Conservation (phyloP, 257 asterid species). For the Petunia axillaris region DNA sequence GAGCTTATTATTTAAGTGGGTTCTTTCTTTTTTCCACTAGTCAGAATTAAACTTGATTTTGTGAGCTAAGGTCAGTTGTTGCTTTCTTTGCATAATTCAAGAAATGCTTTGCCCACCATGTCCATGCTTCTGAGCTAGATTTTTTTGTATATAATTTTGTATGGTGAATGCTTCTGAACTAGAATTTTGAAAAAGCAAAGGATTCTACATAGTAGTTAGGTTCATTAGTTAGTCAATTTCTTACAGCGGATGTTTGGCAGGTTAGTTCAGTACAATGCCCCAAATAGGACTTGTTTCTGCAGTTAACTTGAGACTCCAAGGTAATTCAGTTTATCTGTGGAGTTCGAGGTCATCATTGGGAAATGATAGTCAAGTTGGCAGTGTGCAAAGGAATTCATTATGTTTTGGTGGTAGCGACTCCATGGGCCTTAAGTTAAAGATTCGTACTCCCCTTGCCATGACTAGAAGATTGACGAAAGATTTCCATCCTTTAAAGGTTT, state of each 20-base stretch:
- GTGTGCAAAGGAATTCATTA: conserved; percentile 43
- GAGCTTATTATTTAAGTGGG: neutral
- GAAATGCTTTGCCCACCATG: too few relatives aligned
- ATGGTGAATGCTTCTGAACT: neutral
- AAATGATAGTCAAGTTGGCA: conserved; percentile 34
- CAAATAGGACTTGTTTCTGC: conserved; percentile 83
- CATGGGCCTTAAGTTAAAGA: conserved; percentile 58
- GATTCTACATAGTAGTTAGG: neutral
- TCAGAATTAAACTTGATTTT: neutral
- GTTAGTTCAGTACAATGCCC: conserved; percentile 49
- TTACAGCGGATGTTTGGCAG: neutral
- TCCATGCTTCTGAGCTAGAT: neutral
- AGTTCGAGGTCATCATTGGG: conserved; percentile 42
- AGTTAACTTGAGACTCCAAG: conserved; percentile 60
- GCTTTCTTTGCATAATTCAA: too few relatives aligned
- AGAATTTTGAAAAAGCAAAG: neutral
- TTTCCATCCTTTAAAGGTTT: conserved; percentile 58
- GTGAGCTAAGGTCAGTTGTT: neutral
- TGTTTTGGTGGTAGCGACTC: conserved; percentile 61
- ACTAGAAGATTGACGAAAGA: conserved; percentile 41
- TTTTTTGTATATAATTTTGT: neutral
- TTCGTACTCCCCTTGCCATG: conserved; percentile 36
- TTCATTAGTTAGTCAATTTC: neutral
- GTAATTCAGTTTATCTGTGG: conserved; percentile 40
- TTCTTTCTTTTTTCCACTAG: neutral